Conservation (phyloP, 1,284 basidiomycete genomes). For the Takashimella koratensis region DNA sequence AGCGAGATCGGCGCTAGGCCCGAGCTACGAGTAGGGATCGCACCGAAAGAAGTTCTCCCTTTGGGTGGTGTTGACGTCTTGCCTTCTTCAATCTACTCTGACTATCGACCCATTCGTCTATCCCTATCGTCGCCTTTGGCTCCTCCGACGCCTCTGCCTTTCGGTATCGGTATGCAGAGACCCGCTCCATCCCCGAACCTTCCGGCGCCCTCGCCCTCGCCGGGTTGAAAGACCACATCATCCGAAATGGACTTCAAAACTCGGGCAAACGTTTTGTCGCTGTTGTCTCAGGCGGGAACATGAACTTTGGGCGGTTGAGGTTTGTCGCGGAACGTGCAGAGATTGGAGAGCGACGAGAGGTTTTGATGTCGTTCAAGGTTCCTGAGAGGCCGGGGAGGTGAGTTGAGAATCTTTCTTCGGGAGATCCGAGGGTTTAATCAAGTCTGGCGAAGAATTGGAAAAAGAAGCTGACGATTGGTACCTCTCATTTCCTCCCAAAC, state of each 20-base stretch:
- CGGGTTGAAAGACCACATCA: conserved; percentile 84
- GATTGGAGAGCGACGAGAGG: conserved; percentile 91
- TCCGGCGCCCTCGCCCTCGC: conserved; percentile 94
- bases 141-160: neutral
- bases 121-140: neutral
- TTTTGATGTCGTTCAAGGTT: conserved; percentile 85
- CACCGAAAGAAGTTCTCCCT: too few species aligned
- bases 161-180: conserved; percentile 59
- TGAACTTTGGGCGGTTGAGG: conserved; percentile 95
- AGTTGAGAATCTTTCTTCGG: conserved; percentile 32
- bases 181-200: conserved; percentile 90
- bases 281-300: conserved; percentile 93
- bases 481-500: neutral
- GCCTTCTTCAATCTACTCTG: conserved; percentile 4
- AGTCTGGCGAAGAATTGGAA: neutral
- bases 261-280: conserved; percentile 85
- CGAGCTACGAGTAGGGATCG: neutral
- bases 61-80: neutral
- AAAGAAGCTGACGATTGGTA: conserved; percentile 1
- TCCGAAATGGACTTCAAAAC: conserved; percentile 72
- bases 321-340: conserved; percentile 98
- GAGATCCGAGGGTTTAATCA: too few species aligned
- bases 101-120: neutral
- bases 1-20: neutral
- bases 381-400: conserved; percentile 87